Conservation (phyloP, 495 filamentous ascomycete species). For the Hypoxylon fuscum region DNA sequence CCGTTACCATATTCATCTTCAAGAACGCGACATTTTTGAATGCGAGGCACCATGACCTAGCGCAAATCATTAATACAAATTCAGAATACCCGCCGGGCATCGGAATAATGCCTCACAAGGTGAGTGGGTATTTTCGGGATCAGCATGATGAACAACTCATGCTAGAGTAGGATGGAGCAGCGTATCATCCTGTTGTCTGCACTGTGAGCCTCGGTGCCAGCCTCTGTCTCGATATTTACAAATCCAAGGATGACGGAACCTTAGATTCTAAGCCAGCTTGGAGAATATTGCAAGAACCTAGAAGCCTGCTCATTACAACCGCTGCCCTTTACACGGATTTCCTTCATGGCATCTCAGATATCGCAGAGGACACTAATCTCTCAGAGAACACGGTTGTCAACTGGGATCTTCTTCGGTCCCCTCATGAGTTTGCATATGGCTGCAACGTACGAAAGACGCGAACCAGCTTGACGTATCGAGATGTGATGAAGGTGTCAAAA, state of each 20-base stretch:
- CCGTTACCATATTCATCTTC: neutral
- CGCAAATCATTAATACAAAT: slow-evolving; percentile 24
- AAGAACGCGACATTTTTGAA: slow-evolving; percentile 8
- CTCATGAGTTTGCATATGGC: slow-evolving; percentile 64
- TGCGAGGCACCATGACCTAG: slow-evolving; percentile 2
- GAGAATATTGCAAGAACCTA: slow-evolving; percentile 86
- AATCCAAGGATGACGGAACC: slow-evolving; percentile 64
- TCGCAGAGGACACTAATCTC: slow-evolving; percentile 66
- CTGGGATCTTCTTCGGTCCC: slow-evolving; percentile 78
- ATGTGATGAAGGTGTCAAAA: slow-evolving; percentile 87
- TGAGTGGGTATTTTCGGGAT: slow-evolving; percentile 18
- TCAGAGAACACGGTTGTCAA: slow-evolving; percentile 75
- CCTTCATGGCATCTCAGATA: slow-evolving; percentile 79
- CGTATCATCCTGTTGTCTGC: slow-evolving; percentile 87
- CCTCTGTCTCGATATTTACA: slow-evolving; percentile 81
- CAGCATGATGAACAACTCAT: slow-evolving; percentile 31
- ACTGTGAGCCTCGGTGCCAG: slow-evolving; percentile 85
- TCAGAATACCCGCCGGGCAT: slow-evolving; percentile 83
- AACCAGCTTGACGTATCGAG: slow-evolving; percentile 90
- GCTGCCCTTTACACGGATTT: slow-evolving; percentile 73
- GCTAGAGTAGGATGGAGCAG: slow-evolving; percentile 69
- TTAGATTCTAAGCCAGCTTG: slow-evolving; percentile 59
- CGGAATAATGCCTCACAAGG: slow-evolving; percentile 95
- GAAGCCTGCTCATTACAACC: slow-evolving; percentile 81
- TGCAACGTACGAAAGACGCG: slow-evolving; percentile 70